Base-by-base conservation (phyloP, 352 stramenopile genomes). In the Blastocystis sp. region DNA sequence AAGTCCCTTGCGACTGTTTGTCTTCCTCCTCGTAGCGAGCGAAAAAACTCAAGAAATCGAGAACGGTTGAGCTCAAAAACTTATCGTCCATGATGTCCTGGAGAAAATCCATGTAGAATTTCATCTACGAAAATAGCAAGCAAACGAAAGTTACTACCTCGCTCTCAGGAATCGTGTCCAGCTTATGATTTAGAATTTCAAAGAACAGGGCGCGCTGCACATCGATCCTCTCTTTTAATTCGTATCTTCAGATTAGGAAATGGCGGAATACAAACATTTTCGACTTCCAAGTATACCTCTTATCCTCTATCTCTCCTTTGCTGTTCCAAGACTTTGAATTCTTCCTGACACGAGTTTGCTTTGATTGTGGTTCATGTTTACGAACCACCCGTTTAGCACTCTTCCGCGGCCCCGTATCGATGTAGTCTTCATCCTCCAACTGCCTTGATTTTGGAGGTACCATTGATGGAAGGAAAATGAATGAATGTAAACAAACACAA, bases 171-270 rank as follows among this genome's bases (percentile, higher is more conserved):
- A 75, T 75, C 18, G 30, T 24, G 45, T 75, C 24, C 39, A 37
- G 34, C 6, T 34, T 56, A 6, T 39, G 50, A 66, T 68, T 85
- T 30, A 85, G 24, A 18, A 68, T 53, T 47, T 85, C 56, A 53
- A 45, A 85, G 18, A 85, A 24, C 13, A 85, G 30, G 8, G 39
- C 73, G 30, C 63, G 59, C 39, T 85, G 73, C 4, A 66, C 47
- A 54, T 62, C 55, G 26, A 85, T 85, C 50, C 73, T 50, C 54
- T 85, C 73, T 37, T 68, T 68, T 20, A 85, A n/a, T 68, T 85
- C 73, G 8, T 85, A 26, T 34, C 73, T 85, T 69, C 13, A 37
- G 26, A 3, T 68, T 20, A 69, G 34, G 30, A 7, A 5, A 18
- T 3, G 34, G 5, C 5, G 11, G 20, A 24, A 47, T 9, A 2